Percentiles rank a stretch among this genome's conserved stretches.
Evolutionary conservation across 2,329 filamentous ascomycete species (phyloP).

Genomic region (Didymella pomorum): DNA sequence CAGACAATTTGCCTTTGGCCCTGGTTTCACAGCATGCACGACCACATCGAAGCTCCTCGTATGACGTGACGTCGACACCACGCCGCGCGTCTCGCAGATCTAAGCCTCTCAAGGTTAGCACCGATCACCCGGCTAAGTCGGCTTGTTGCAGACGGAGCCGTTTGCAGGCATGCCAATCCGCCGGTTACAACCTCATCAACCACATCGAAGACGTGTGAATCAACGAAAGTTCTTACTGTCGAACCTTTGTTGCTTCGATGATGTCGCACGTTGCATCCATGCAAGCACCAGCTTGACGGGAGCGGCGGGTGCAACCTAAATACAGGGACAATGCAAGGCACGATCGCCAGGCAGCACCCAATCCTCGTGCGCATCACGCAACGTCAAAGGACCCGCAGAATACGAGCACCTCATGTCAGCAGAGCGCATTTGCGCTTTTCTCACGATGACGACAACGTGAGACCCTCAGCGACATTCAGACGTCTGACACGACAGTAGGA

Average conservation of each 20-base stretch:
- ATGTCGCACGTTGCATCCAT: conserved; percentile 1
- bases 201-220: not conserved
- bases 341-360: conserved; percentile 1
- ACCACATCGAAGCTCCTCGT: not conserved
- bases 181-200: not conserved
- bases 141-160: conserved; percentile 11
- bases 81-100: conserved; percentile 20
- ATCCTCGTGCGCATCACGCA: conserved; percentile 1
- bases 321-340: not conserved
- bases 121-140: conserved; percentile 13
- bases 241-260: not conserved
- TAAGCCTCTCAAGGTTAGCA: conserved; percentile 1
- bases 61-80: conserved; percentile 16
- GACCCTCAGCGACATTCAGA: not conserved
- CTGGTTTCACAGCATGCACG: conserved; percentile 3
- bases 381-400: not conserved
- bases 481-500: not conserved
- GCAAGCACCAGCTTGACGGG: not conserved
- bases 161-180: conserved; percentile 18
- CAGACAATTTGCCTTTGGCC: conserved; percentile 1
- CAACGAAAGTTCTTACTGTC: not conserved
- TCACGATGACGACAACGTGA: not conserved
- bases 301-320: not conserved
- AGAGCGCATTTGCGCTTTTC: not conserved
- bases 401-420: not conserved